phyloP scores from a whole-genome alignment of 306 rosid genomes.

The Rosa multiflora region DNA sequence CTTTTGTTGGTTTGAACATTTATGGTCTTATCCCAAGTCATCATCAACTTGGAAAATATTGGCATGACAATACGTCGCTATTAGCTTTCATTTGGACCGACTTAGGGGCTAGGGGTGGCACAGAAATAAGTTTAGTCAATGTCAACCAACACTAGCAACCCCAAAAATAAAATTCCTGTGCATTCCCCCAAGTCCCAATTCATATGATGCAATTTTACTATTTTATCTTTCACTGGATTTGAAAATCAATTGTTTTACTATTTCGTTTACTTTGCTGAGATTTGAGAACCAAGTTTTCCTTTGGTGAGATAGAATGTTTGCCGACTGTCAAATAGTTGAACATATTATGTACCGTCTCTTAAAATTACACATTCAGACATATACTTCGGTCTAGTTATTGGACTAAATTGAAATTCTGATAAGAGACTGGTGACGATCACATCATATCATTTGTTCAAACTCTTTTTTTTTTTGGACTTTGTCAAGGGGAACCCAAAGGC shows the following conservation, averaged over 20 bases:
- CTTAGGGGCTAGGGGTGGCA: background rate
- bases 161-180: background rate
- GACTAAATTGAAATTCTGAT: background rate
- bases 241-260: too few relatives aligned
- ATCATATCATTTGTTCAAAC: background rate
- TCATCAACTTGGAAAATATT: background rate
- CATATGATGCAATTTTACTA: background rate
- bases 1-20: background rate
- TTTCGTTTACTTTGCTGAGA: too few relatives aligned
- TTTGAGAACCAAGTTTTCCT: background rate
- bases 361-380: background rate
- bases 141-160: background rate
- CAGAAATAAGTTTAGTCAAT: background rate
- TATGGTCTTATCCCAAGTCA: background rate
- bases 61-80: background rate
- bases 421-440: too few relatives aligned
- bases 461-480: too few relatives aligned
- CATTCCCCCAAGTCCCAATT: background rate
- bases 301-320: background rate
- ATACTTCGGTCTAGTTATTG: background rate
- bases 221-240: background rate
- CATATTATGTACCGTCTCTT: background rate
- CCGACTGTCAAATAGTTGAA: background rate
- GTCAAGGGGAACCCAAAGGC: too few relatives aligned
- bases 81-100: background rate